phyloP scores from a whole-genome alignment of 306 rosid species.

The Glycine latifolia region DNA sequence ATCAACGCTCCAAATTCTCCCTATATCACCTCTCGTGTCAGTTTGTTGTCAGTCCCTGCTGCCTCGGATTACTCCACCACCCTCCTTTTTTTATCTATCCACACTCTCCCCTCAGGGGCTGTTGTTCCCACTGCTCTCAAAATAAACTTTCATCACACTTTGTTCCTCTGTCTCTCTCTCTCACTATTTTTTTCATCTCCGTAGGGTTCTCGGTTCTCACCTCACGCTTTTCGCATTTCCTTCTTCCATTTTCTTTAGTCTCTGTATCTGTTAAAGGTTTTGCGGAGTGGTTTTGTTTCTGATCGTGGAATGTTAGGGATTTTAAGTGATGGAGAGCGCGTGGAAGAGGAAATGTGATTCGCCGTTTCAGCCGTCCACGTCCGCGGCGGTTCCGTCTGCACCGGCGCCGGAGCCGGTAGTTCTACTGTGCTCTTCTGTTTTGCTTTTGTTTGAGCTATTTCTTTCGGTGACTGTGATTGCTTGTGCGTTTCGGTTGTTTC shows the following conservation, averaged over 20 bases:
- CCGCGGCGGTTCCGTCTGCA: constrained; percentile 24
- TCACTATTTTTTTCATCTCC: neutral
- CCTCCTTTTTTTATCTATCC: neutral
- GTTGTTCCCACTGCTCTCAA: constrained; percentile 10
- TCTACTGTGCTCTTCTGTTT: neutral
- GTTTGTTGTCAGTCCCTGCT: constrained; percentile 38
- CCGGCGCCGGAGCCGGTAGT: constrained; percentile 39
- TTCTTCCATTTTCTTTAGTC: neutral
- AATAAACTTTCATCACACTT: neutral
- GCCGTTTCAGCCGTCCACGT: constrained; percentile 36
- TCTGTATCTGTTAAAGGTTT: neutral
- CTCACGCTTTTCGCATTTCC: neutral
- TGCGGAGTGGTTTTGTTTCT: neutral
- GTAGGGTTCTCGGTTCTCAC: neutral
- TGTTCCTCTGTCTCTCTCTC: neutral
- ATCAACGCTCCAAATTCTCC: constrained; percentile 18
- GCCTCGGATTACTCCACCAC: constrained; percentile 36
- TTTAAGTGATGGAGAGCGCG: constrained; percentile 28
- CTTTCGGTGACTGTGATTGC: neutral
- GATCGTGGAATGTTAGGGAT: constrained; percentile 35
- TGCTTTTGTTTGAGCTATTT: neutral
- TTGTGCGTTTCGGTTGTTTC: neutral
- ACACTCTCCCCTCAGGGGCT: constrained; percentile 37
- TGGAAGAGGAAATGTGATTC: constrained; percentile 41
- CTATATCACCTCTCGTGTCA: constrained; percentile 30